These are phyloP conservation scores for Solidago caesia DNA, from an alignment of 129 eudicot genomes.

Conservation along the genomic window DNA sequence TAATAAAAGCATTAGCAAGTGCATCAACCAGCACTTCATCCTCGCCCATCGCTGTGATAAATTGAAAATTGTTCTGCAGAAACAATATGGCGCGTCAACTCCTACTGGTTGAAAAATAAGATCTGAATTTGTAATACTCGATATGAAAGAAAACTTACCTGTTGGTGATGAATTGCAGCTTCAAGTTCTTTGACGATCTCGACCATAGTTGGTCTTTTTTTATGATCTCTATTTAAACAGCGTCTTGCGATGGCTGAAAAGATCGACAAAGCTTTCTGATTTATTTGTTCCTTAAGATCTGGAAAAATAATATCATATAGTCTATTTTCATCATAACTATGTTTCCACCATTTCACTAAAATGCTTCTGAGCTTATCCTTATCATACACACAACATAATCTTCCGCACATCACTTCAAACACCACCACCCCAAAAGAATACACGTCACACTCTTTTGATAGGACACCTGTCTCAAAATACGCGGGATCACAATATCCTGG, in stretches of 20 bases:
- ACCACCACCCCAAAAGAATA: slow-evolving; percentile 29
- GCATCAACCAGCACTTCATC: slow-evolving; percentile 61
- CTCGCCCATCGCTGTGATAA: background rate
- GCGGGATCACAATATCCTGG: slow-evolving; percentile 21
- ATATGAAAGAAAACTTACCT: background rate
- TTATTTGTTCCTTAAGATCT: background rate
- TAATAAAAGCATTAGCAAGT: slow-evolving; percentile 79
- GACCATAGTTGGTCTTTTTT: background rate
- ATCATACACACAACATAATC: background rate
- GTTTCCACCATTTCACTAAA: background rate
- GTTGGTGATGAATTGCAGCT: background rate
- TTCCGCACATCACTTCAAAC: slow-evolving; percentile 22
- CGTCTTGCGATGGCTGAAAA: background rate
- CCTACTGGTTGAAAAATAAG: background rate
- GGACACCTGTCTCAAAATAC: slow-evolving; percentile 15
- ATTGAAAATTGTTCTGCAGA: slow-evolving; percentile 1
- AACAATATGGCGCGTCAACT: background rate
- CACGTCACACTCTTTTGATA: slow-evolving; percentile 29
- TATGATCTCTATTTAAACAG: background rate
- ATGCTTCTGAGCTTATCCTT: background rate
- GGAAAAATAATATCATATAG: background rate
- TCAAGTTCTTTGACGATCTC: background rate
- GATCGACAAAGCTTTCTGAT: background rate
- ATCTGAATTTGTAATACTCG: background rate
- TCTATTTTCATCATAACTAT: background rate